Evolutionary conservation across 2,329 filamentous ascomycete species (phyloP).

Genomic region (Colletotrichum cordylinicola): DNA sequence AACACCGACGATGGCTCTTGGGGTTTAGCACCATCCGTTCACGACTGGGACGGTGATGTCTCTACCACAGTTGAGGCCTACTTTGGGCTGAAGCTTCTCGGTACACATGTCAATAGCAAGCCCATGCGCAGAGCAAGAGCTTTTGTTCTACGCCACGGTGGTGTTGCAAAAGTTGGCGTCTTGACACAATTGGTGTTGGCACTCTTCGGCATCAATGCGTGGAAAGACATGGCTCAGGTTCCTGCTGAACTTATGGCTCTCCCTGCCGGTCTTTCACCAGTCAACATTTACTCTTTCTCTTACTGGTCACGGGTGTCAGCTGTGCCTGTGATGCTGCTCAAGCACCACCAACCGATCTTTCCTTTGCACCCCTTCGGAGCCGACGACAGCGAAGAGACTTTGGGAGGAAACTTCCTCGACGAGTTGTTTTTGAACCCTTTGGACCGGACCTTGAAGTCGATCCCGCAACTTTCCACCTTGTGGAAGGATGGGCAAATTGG

Average conservation of each 20-base stretch:
- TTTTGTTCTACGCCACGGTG: background rate
- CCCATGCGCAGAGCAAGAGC: background rate
- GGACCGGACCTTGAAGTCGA: background rate
- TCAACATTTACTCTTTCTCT: slow-evolving; percentile 4
- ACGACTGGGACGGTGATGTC: background rate
- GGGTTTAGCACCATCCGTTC: background rate
- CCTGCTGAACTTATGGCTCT: slow-evolving; percentile 2
- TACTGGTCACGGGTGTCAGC: slow-evolving; percentile 8
- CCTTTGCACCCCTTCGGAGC: background rate
- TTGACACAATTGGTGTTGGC: background rate
- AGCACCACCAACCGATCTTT: background rate
- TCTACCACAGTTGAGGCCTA: slow-evolving; percentile 2
- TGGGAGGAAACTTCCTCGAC: background rate
- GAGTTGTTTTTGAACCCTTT: background rate
- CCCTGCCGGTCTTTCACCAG: background rate
- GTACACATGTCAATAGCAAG: background rate
- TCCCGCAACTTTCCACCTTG: background rate
- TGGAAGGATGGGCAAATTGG: background rate
- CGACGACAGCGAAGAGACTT: background rate
- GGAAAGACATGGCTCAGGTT: slow-evolving; percentile 7
- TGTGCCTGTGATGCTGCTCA: background rate
- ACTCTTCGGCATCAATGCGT: background rate
- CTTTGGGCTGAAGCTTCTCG: slow-evolving; percentile 7
- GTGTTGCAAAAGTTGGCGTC: background rate
- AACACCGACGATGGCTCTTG: background rate